Percentiles rank a stretch among this genome's conserved stretches.
phyloP scores from a whole-genome alignment of 139 green algal species.

The Auxenochlorella protothecoides region DNA sequence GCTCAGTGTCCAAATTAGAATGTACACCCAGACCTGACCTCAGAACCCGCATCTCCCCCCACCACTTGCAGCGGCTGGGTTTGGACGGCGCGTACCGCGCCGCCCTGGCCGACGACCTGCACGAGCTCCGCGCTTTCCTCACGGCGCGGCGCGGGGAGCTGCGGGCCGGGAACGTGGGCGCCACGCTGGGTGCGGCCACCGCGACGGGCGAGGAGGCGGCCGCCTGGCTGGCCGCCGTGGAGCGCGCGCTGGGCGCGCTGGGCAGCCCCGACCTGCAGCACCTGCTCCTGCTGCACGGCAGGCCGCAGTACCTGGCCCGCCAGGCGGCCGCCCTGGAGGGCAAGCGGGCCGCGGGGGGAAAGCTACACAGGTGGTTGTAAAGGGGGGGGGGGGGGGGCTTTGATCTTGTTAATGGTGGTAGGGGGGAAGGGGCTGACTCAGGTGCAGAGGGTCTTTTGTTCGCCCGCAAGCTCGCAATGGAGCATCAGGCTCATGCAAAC shows the following conservation, averaged over 20 bases:
- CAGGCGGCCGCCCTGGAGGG: constrained; percentile 6
- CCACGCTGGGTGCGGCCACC: background rate
- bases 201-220: background rate
- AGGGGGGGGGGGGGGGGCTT: background rate
- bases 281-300: constrained; percentile 1
- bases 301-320: constrained; percentile 8
- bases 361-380: background rate
- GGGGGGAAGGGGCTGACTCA: too few relatives aligned
- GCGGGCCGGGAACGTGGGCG: background rate
- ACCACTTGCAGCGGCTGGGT: constrained; percentile 10
- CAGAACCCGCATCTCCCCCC: background rate
- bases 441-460: too few relatives aligned
- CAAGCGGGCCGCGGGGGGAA: constrained; percentile 15
- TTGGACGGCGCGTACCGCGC: constrained; percentile 15
- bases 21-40: background rate
- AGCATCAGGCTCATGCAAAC: too few relatives aligned
- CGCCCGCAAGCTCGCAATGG: too few relatives aligned
- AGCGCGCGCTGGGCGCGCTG: too few relatives aligned
- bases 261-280: background rate
- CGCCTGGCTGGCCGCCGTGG: too few relatives aligned
- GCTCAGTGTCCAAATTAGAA: background rate
- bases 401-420: too few relatives aligned
- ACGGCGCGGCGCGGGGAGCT: background rate
- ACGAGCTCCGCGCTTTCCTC: constrained; percentile 26
- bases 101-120: constrained; percentile 20